phyloP scores from a whole-genome alignment of 352 stramenopile species.

The Hyaloperonospora arabidopsidis region DNA sequence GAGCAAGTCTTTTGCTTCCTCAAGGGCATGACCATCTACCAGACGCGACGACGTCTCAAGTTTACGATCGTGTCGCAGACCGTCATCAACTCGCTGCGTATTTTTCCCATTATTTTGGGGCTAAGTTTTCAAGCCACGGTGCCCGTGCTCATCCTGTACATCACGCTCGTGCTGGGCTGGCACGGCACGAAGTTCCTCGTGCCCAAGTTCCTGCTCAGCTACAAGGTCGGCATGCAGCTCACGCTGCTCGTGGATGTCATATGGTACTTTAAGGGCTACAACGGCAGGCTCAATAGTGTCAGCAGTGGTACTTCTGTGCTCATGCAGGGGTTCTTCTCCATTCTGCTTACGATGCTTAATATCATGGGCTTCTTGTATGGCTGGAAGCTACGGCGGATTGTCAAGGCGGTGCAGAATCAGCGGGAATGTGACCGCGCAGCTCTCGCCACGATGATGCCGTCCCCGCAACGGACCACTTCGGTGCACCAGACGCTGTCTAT shows the following conservation, averaged over 20 bases:
- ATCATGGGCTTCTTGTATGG: conserved; percentile 72
- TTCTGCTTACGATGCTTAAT: conserved; percentile 73
- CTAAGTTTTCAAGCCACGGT: conserved; percentile 78
- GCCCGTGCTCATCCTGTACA: conserved; percentile 78
- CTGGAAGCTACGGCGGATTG: conserved; percentile 82
- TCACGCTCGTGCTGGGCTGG: conserved; percentile 82
- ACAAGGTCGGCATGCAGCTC: conserved; percentile 87
- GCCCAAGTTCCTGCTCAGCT: conserved; percentile 78
- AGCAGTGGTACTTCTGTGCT: conserved; percentile 72
- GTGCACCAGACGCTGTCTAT: conserved; percentile 57
- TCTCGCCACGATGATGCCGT: conserved; percentile 72
- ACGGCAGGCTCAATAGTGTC: conserved; percentile 73
- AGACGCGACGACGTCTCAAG: conserved; percentile 67
- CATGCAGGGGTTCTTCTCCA: conserved; percentile 83
- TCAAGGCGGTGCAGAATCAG: conserved; percentile 78
- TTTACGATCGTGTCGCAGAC: conserved; percentile 85
- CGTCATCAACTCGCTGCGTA: conserved; percentile 72
- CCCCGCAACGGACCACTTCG: conserved; percentile 31
- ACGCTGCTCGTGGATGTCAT: conserved; percentile 78
- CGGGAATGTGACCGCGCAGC: conserved; percentile 72
- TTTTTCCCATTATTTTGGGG: conserved; percentile 80
- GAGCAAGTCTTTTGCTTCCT: conserved; percentile 84
- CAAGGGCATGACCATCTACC: conserved; percentile 85
- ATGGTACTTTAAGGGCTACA: conserved; percentile 84
- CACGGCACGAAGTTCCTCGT: conserved; percentile 84